phyloP scores from a whole-genome alignment of 176 grass and related monocot genomes.

The Eragrostis curvula region DNA sequence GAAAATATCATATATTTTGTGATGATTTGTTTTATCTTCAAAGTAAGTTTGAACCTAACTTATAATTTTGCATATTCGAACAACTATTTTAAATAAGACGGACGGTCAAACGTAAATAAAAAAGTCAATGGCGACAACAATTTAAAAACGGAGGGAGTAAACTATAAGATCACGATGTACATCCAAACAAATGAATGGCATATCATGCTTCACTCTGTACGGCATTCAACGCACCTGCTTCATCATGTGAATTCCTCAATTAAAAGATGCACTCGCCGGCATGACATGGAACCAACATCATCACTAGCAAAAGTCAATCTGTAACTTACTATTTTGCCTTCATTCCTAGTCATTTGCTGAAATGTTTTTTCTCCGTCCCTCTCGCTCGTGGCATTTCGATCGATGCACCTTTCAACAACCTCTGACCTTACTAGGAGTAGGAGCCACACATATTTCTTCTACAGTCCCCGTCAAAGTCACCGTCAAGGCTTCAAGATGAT shows the following conservation, averaged over 20 bases:
- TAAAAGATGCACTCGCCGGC: neutral
- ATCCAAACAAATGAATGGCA: neutral
- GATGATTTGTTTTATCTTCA: no score
- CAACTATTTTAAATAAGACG: no score
- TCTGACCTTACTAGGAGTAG: neutral
- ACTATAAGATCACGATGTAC: neutral
- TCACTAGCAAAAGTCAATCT: neutral
- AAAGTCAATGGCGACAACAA: no score
- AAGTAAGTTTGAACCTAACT: no score
- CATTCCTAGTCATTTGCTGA: neutral
- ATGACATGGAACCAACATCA: neutral
- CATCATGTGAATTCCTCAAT: neutral
- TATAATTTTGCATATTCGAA: no score
- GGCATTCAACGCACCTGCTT: neutral
- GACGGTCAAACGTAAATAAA: no score
- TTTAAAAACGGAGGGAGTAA: no score
- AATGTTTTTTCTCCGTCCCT: neutral
- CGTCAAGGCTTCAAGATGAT: constrained; percentile 7
- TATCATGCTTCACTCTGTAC: neutral
- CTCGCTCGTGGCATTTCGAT: neutral
- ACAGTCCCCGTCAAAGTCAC: neutral
- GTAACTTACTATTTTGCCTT: neutral
- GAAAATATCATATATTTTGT: no score
- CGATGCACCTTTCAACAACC: neutral
- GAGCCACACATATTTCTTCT: constrained; percentile 37